Base-by-base conservation (phyloP, 164 flowering plant species). In the Aristolochia fimbriata region DNA sequence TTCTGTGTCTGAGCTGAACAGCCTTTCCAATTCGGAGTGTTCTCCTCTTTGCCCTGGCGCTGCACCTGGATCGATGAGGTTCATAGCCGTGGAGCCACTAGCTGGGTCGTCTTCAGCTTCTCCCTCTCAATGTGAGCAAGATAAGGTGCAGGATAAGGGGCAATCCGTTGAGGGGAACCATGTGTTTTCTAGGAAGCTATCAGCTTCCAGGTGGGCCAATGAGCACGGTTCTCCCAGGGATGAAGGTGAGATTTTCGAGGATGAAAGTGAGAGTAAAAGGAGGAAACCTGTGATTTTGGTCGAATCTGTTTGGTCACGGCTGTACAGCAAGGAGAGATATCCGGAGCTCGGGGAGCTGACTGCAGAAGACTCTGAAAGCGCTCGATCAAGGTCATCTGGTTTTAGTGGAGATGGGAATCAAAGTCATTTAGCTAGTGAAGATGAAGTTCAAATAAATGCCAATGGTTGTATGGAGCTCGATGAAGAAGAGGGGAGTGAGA, bases 131-230 rank as follows among this genome's bases (percentile, higher is more conserved):
- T 73, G 68, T 21, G 58, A 25, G 0, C 62, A 30, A 68, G 58
- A 61, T 50, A 71, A 65, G 65, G 71, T 67, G 56, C 69, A 62
- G 60, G 87, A 73, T 48, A 73, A 65, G 13, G 76, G 62, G 52
- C 73, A 65, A 50, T 16, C 72, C 41, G 95, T 81, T 57, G 83
- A 83, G 50, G 98, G 85, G 15, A 85, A 84, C 54, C 68, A 69
- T 73, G 77, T 74, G 22, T 78, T 87, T 4, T 75, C 78, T 0
- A 59, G 85, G 70, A 77, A 82, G 51, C 87, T 92, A 52, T 83
- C 86, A 55, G 74, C 96, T 20, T 92, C 98, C n/a, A 73, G 98
- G 51, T 92, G 98, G 98, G 97, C 97, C 51, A 81, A 72, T 73
- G 85, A 80, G 31, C 61, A 65, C 51, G 71, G 67, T 61, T 87